phyloP scores from a whole-genome alignment of 2,329 filamentous ascomycete genomes.

The Dactylellina cionopaga region DNA sequence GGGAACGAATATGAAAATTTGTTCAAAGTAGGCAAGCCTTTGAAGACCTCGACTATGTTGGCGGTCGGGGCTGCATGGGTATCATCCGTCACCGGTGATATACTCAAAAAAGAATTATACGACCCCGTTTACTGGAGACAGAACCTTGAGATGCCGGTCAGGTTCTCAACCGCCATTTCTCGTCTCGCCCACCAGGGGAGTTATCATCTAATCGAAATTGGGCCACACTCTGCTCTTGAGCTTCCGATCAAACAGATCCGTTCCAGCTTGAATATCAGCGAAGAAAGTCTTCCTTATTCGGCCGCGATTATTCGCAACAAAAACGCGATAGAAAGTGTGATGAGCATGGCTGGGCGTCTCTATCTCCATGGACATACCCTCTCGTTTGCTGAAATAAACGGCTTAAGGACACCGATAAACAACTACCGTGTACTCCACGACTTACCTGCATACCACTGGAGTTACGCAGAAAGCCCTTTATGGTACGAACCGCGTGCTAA shows the following conservation, averaged over 20 bases:
- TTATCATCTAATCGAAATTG: constrained; percentile 48
- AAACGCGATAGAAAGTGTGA: constrained; percentile 46
- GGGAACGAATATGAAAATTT: too few species aligned
- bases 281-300: constrained; percentile 36
- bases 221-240: constrained; percentile 54
- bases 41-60: constrained; percentile 49
- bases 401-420: background rate
- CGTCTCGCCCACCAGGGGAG: background rate
- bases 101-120: constrained; percentile 53
- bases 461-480: background rate
- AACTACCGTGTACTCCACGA: constrained; percentile 19
- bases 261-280: background rate
- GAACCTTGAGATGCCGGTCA: constrained; percentile 60
- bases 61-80: constrained; percentile 51
- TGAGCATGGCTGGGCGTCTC: background rate
- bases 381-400: constrained; percentile 41
- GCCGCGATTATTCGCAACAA: constrained; percentile 47
- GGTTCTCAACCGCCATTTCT: constrained; percentile 59
- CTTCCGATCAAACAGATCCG: constrained; percentile 50
- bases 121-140: constrained; percentile 56
- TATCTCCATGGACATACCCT: constrained; percentile 13
- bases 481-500: constrained; percentile 10
- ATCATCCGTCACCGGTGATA: constrained; percentile 55
- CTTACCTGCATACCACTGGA: constrained; percentile 7
- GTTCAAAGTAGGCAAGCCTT: background rate